A percentile compares a stretch with the other conserved stretches of the same genome.
Conservation (phyloP, 768 basidiomycete genomes). For the Suillus subalutaceus region DNA sequence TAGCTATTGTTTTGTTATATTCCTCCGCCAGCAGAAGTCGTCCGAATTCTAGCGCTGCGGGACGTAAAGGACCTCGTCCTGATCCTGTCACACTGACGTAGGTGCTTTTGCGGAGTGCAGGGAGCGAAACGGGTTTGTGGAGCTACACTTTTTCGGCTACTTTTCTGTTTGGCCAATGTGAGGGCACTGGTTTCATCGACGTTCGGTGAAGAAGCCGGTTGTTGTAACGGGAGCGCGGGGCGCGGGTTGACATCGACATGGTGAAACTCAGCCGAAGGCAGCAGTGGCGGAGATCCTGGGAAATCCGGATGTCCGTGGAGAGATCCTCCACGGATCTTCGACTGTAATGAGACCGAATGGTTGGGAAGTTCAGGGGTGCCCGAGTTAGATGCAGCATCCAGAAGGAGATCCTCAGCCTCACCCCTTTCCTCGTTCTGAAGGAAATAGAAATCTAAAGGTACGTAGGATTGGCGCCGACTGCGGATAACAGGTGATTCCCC, state of each 20-base stretch:
- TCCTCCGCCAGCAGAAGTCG: constrained; percentile 35
- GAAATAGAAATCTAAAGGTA: constrained; percentile 14
- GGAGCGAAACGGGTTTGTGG: constrained; percentile 19
- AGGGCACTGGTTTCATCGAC: background rate
- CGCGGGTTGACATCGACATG: constrained; percentile 2
- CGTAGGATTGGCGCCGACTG: constrained; percentile 16
- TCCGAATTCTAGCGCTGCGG: constrained; percentile 32
- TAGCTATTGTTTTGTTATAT: constrained; percentile 22
- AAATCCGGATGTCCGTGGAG: constrained; percentile 32
- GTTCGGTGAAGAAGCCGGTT: background rate
- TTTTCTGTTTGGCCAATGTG: constrained; percentile 1
- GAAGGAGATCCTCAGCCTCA: constrained; percentile 16
- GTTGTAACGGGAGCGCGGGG: constrained; percentile 1
- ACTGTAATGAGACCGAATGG: constrained; percentile 8
- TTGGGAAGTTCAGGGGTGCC: constrained; percentile 11
- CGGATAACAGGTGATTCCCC: constrained; percentile 33
- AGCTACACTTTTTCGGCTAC: constrained; percentile 18
- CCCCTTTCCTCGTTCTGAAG: constrained; percentile 14
- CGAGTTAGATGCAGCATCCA: constrained; percentile 8
- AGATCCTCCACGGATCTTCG: constrained; percentile 9
- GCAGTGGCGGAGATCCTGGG: constrained; percentile 23
- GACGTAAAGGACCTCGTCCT: constrained; percentile 25
- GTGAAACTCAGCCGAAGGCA: constrained; percentile 8
- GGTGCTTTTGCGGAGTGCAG: constrained; percentile 23
- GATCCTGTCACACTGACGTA: constrained; percentile 26